These are phyloP conservation scores for Eucalyptus cloeziana DNA, from an alignment of 345 rosid species.

Conservation along the genomic window DNA sequence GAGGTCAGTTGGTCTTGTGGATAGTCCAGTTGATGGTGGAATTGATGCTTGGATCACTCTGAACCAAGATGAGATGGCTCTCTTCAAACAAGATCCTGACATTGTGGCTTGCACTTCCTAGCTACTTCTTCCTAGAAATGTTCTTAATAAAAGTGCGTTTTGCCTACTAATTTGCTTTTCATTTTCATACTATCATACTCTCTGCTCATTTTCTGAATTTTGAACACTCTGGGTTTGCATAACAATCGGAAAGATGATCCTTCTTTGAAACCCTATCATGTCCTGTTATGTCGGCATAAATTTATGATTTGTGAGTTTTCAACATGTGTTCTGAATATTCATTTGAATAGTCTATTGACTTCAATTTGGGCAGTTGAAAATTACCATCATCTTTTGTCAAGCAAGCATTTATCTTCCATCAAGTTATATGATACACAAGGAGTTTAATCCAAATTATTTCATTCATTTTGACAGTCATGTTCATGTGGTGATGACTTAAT, in stretches of 20 bases:
- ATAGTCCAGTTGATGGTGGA: constrained; percentile 17
- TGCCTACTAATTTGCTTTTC: neutral
- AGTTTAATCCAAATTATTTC: neutral
- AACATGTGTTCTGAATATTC: neutral
- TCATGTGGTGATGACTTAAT: neutral
- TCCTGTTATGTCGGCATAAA: neutral
- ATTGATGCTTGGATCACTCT: constrained; percentile 41
- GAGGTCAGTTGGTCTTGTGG: constrained; percentile 20
- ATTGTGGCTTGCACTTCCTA: neutral
- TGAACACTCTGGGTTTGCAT: neutral
- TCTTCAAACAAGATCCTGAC: neutral
- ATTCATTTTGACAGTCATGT: neutral
- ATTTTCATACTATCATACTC: neutral
- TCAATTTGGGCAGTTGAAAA: neutral
- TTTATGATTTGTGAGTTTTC: neutral
- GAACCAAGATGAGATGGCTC: neutral
- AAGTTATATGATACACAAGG: neutral
- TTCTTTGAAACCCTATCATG: neutral
- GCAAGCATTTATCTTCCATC: neutral
- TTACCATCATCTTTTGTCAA: neutral
- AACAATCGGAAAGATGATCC: neutral
- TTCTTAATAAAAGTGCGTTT: neutral
- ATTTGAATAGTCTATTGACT: neutral
- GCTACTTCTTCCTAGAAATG: neutral
- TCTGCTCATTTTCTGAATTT: neutral